Evolutionary conservation across 345 rosid species (phyloP).

Genomic region (Mercurialis annua): DNA sequence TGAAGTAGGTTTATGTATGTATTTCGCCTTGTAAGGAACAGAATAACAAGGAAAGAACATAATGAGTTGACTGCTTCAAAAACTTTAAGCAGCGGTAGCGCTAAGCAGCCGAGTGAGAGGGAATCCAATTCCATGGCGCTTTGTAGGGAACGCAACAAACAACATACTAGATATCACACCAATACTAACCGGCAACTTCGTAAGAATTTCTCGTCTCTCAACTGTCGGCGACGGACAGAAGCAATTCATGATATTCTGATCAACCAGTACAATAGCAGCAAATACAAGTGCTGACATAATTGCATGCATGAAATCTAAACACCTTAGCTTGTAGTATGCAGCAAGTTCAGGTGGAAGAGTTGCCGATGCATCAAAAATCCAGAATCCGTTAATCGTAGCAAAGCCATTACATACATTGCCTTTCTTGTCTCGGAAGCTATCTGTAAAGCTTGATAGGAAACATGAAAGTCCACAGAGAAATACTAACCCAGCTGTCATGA

Average conservation of each 20-base stretch:
- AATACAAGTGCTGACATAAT: conserved; percentile 76
- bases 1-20: no score
- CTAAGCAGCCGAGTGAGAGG: conserved; percentile 44
- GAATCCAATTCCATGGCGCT: conserved; percentile 89
- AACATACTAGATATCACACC: conserved; percentile 75
- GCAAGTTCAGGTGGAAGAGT: conserved; percentile 53
- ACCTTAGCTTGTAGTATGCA: conserved; percentile 44
- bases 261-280: conserved; percentile 67
- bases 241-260: conserved; percentile 64
- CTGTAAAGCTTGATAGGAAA: conserved; percentile 70
- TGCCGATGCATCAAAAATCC: conserved; percentile 81
- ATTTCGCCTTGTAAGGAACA: no score
- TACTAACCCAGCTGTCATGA: conserved; percentile 55
- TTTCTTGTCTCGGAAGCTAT: conserved; percentile 66
- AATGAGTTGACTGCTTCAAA: no score
- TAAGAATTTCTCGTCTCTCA: conserved; percentile 62
- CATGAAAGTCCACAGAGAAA: conserved; percentile 66
- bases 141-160: conserved; percentile 75
- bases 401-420: conserved; percentile 73
- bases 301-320: conserved; percentile 76
- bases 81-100: not conserved
- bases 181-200: conserved; percentile 73
- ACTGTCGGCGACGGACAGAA: conserved; percentile 74
- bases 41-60: no score
- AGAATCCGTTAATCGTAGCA: conserved; percentile 61